Percentiles rank a stretch among this genome's conserved stretches.
Conservation (phyloP, 352 stramenopile species). For the Phytophthora ohioensis region DNA sequence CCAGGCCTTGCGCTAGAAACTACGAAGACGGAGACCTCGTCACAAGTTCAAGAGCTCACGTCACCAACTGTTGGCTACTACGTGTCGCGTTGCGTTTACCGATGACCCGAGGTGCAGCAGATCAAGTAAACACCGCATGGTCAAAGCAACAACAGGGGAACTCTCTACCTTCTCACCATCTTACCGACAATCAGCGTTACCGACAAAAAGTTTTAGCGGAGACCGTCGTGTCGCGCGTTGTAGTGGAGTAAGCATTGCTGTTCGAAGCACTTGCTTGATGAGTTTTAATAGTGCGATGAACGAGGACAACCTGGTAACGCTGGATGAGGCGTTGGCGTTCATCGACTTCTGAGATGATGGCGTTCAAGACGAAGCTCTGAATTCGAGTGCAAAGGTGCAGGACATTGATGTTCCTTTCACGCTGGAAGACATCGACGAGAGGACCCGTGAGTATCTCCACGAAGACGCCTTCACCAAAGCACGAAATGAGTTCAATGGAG, state of each 20-base stretch:
- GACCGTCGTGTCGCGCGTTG: background rate
- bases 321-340: constrained; percentile 29
- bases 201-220: background rate
- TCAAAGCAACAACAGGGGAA: background rate
- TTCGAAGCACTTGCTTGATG: background rate
- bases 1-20: too few species aligned
- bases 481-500: background rate
- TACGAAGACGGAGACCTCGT: too few species aligned
- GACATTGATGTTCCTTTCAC: background rate
- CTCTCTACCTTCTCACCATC: constrained; percentile 1
- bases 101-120: background rate
- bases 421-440: constrained; percentile 13
- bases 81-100: constrained; percentile 11
- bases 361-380: background rate
- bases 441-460: background rate
- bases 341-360: constrained; percentile 15
- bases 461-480: background rate
- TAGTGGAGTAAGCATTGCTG: constrained; percentile 1
- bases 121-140: constrained; percentile 10
- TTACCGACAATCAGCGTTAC: constrained; percentile 13
- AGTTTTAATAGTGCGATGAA: constrained; percentile 6
- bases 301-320: constrained; percentile 17
- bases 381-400: background rate
- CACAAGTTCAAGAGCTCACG: constrained; percentile 13
- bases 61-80: constrained; percentile 13